Evolutionary conservation across 441 rosid genomes (phyloP).

Genomic region (Melastoma candidum): DNA sequence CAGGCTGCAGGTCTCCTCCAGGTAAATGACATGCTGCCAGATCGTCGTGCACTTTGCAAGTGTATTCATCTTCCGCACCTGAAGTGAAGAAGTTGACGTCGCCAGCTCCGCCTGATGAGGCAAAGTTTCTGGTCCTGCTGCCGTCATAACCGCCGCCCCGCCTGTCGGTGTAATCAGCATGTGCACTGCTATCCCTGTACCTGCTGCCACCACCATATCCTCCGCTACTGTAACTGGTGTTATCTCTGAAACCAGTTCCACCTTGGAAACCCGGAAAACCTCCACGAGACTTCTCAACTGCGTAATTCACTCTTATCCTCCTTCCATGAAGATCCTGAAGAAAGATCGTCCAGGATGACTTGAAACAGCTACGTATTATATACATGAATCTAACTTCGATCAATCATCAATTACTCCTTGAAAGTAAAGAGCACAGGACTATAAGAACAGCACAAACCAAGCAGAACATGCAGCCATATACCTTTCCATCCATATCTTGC

Average conservation of each 20-base stretch:
- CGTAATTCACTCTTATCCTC: constrained; percentile 12
- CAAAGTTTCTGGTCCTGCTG: background rate
- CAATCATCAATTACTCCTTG: too few relatives aligned
- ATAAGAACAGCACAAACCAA: background rate
- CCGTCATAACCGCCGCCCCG: background rate
- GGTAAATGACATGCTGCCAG: background rate
- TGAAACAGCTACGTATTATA: background rate
- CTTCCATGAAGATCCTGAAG: constrained; percentile 17
- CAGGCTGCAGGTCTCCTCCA: too few relatives aligned
- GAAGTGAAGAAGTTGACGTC: background rate
- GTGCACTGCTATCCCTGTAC: background rate
- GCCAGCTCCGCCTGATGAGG: background rate
- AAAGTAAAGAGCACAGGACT: too few relatives aligned
- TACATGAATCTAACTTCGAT: background rate
- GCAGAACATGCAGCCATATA: background rate
- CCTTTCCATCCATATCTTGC: constrained; percentile 13
- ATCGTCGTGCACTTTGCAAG: constrained; percentile 5
- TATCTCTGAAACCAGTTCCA: background rate
- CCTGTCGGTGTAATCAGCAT: background rate
- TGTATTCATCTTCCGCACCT: background rate
- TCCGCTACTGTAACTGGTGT: background rate
- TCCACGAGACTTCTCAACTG: constrained; percentile 10
- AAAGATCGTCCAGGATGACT: background rate
- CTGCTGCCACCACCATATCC: background rate
- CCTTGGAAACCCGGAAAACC: constrained; percentile 8